Evolutionary conservation across 2,329 filamentous ascomycete genomes (phyloP).

Genomic region (Malbranchea zuffiana): DNA sequence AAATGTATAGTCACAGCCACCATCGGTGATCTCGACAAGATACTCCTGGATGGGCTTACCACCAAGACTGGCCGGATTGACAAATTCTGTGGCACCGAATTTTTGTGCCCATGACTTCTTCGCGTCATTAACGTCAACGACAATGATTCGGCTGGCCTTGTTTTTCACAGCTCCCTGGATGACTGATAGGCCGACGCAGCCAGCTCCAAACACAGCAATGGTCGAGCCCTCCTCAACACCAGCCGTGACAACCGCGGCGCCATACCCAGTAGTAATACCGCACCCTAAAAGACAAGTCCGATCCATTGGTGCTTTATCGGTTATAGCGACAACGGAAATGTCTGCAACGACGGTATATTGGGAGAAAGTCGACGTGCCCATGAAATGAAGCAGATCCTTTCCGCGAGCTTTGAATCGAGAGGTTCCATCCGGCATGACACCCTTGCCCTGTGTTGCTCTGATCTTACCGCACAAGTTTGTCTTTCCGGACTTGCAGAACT

Average conservation of each 20-base stretch:
- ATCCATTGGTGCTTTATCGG: conserved; percentile 85
- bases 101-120: conserved; percentile 91
- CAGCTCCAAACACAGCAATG: conserved; percentile 86
- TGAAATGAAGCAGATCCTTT: conserved; percentile 93
- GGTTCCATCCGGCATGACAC: conserved; percentile 95
- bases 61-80: conserved; percentile 75
- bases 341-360: conserved; percentile 98
- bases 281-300: conserved; percentile 91
- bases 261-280: conserved; percentile 97
- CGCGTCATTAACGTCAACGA: conserved; percentile 68
- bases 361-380: conserved; percentile 97
- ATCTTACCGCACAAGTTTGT: conserved; percentile 99
- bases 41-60: conserved; percentile 75
- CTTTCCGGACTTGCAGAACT: conserved; percentile 99
- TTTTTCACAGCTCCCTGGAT: conserved; percentile 87
- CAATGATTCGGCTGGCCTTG: conserved; percentile 54
- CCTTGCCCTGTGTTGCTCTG: conserved; percentile 86
- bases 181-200: conserved; percentile 89
- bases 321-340: conserved; percentile 93
- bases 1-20: conserved; percentile 97
- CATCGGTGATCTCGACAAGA: conserved; percentile 94
- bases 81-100: conserved; percentile 93
- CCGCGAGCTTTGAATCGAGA: conserved; percentile 90
- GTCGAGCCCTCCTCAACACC: conserved; percentile 82
- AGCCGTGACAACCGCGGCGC: conserved; percentile 86